Base-by-base conservation (phyloP, 2,329 filamentous ascomycete species). In the Botrytis galanthina region DNA sequence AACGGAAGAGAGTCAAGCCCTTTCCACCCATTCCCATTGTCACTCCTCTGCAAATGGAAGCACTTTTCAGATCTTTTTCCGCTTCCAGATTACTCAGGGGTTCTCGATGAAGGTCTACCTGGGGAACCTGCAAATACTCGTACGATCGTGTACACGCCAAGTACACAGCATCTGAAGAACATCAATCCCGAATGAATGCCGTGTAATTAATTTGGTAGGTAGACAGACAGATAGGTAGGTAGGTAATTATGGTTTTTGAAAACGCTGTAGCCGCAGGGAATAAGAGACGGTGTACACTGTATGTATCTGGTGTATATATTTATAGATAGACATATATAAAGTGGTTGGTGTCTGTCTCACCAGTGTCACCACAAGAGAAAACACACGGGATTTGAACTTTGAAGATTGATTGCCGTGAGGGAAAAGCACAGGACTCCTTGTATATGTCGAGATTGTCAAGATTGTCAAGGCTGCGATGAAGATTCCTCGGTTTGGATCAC, bases 181-280 rank as follows among this genome's bases (percentile, higher is more conserved):
- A 8, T n/a, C 22, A 39, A 37, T 39, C 59, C 59, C 59, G 35
- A 16, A 22, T 37, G 59, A 61, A 61, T 61, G 59, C 32, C 35
- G 35, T 61, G 59, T 26, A 39, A 22, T 35, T 54, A 54, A 29
- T 14, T 54, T 29, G n/a, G n/a, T n/a, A 51, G 26, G 26, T 5
- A 3, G 48, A 4, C 8, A 8, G 22, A 9, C 2, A 14, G 10
- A 1, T 4, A 4, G n/a, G 6, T n/a, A 48, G 8, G 46, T 3
- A 12, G 46, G 8, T 9, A 4, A 42, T 42, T 42, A 54, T 29
- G 8, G 59, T 39, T 22, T 39, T 14, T 39, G 6, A 4, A 12
- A n/a, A 61, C 59, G 32, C 59, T n/a, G 16, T 61, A 61, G 59
- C 59, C 59, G 32, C 59, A 54, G 26, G 51, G 26, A 29, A 29